Percentiles rank a stretch among this genome's conserved stretches.
Evolutionary conservation across 2,329 filamentous ascomycete genomes (phyloP).

Genomic region (Chalaropsis ovoidea): DNA sequence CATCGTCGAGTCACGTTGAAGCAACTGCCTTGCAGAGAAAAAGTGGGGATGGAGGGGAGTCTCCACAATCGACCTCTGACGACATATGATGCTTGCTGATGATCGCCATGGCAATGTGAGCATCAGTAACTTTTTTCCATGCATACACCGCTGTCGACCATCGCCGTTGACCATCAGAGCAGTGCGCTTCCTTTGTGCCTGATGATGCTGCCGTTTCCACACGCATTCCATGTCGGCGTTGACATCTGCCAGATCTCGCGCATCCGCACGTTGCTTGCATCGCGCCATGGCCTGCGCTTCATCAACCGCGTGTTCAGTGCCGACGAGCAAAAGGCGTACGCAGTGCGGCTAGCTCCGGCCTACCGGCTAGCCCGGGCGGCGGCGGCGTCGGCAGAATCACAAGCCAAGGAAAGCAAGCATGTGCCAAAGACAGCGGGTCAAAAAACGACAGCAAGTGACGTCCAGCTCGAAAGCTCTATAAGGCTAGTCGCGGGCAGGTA

Average conservation of each 20-base stretch:
- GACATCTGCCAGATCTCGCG: slow-evolving; percentile 66
- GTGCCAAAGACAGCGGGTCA: not conserved
- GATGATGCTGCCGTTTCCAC: slow-evolving; percentile 44
- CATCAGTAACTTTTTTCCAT: too few species aligned
- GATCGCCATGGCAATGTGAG: too few species aligned
- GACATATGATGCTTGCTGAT: not conserved
- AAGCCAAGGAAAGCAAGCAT: not conserved
- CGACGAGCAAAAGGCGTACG: slow-evolving; percentile 32
- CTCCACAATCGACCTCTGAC: not conserved
- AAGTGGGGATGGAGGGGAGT: not conserved
- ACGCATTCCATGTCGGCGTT: slow-evolving; percentile 60
- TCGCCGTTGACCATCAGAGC: too few species aligned
- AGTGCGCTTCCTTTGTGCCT: too few species aligned
- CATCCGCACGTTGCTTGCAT: slow-evolving; percentile 48
- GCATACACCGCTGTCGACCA: too few species aligned
- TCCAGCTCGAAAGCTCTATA: slow-evolving; percentile 27
- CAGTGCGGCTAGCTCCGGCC: slow-evolving; percentile 17
- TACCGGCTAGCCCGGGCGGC: not conserved
- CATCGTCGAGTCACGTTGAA: not conserved
- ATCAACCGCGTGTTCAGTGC: slow-evolving; percentile 40
- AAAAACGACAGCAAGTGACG: not conserved
- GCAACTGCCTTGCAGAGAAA: not conserved
- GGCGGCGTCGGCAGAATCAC: not conserved
- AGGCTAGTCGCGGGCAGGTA: slow-evolving; percentile 34
- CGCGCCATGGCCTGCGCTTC: slow-evolving; percentile 37